phyloP scores from a whole-genome alignment of 164 flowering plant species.

The Piper longum region DNA sequence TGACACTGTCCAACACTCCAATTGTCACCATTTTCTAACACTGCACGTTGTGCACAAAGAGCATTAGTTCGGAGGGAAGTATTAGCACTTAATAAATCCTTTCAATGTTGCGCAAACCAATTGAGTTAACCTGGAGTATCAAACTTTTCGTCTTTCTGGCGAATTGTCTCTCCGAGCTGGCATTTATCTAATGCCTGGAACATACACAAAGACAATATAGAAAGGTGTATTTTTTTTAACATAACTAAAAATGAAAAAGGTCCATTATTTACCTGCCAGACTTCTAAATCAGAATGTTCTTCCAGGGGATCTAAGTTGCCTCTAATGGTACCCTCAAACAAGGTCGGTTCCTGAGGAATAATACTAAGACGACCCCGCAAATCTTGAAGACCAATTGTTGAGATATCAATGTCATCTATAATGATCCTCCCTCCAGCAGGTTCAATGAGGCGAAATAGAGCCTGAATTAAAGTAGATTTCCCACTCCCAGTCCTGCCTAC shows the following conservation, averaged over 20 bases:
- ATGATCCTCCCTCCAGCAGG: slow-evolving; percentile 69
- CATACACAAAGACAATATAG: background rate
- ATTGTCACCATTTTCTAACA: slow-evolving; percentile 92
- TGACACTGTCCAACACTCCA: slow-evolving; percentile 99
- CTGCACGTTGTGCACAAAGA: slow-evolving; percentile 22
- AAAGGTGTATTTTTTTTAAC: background rate
- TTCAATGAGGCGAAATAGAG: slow-evolving; percentile 79
- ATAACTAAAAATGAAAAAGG: background rate
- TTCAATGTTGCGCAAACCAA: background rate
- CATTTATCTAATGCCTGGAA: slow-evolving; percentile 87
- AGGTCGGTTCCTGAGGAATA: slow-evolving; percentile 89
- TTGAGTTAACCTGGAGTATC: slow-evolving; percentile 67
- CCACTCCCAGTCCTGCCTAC: slow-evolving; percentile 99
- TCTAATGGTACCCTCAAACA: slow-evolving; percentile 89
- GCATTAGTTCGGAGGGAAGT: background rate
- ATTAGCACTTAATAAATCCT: background rate
- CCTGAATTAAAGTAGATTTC: slow-evolving; percentile 89
- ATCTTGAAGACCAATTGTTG: slow-evolving; percentile 84
- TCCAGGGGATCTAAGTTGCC: slow-evolving; percentile 89
- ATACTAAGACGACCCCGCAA: slow-evolving; percentile 80
- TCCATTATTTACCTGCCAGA: slow-evolving; percentile 68
- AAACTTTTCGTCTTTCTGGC: slow-evolving; percentile 67
- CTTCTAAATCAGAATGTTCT: slow-evolving; percentile 70
- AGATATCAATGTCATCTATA: slow-evolving; percentile 77
- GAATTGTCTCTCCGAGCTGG: slow-evolving; percentile 76